phyloP scores from a whole-genome alignment of 23 red algal species.

The Gracilaria gracilis region DNA sequence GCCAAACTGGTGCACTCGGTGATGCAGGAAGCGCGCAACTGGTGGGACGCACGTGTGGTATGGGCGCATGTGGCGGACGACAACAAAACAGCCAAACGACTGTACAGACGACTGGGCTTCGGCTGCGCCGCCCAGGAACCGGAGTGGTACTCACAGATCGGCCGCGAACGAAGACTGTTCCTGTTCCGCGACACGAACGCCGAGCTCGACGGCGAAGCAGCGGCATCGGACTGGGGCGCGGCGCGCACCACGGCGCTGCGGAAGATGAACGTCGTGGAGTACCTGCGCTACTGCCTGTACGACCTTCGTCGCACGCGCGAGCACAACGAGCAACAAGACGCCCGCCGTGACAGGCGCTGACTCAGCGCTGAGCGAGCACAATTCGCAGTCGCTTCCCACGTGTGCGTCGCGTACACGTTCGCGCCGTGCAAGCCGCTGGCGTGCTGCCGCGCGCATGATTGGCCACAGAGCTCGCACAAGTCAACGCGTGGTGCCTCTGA shows the following conservation, averaged over 20 bases:
- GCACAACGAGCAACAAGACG: background rate
- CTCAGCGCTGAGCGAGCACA: background rate
- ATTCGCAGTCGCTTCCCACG: background rate
- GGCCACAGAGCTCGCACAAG: background rate
- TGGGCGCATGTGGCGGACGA: constrained; percentile 66
- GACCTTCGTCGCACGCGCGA: constrained; percentile 34
- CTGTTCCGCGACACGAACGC: constrained; percentile 10
- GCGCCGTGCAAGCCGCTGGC: background rate
- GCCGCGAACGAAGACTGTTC: constrained; percentile 48
- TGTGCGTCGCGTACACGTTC: background rate
- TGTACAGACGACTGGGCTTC: constrained; percentile 58
- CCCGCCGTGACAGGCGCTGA: too few relatives aligned
- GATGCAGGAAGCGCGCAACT: constrained; percentile 4
- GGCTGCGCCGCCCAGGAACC: constrained; percentile 57
- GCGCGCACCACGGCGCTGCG: constrained; percentile 7
- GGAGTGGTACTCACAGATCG: constrained; percentile 47
- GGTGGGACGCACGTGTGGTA: constrained; percentile 39
- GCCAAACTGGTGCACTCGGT: constrained; percentile 30
- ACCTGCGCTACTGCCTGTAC: constrained; percentile 63
- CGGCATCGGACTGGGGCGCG: constrained; percentile 17
- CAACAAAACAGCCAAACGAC: constrained; percentile 12
- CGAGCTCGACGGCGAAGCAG: background rate
- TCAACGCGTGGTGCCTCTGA: background rate
- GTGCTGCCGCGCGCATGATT: background rate
- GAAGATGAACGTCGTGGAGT: constrained; percentile 45